Evolutionary conservation across 768 basidiomycete species (phyloP).

Genomic region (Suillus weaverae): DNA sequence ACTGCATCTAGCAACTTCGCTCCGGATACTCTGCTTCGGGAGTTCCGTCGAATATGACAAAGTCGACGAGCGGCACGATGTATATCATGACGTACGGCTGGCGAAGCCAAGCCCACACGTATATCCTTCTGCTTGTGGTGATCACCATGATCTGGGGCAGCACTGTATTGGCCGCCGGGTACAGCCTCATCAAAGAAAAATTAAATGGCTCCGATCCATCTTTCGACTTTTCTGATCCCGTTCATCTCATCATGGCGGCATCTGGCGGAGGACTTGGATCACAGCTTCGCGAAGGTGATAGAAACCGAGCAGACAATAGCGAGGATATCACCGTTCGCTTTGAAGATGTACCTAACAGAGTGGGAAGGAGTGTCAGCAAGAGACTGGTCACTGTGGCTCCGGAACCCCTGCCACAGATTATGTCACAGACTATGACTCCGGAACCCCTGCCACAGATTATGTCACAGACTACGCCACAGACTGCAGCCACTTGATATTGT

Average conservation of each 20-base stretch:
- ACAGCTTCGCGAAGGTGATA: background rate
- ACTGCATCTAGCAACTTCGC: conserved; percentile 5
- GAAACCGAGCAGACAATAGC: background rate
- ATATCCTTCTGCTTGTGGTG: conserved; percentile 3
- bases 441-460: background rate
- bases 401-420: background rate
- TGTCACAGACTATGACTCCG: background rate
- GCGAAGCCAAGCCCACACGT: background rate
- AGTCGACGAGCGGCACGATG: conserved; percentile 2
- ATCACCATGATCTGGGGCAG: background rate
- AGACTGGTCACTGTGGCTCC: background rate
- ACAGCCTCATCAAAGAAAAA: conserved; percentile 4
- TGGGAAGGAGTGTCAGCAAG: background rate
- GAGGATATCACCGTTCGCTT: background rate
- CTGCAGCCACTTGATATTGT: background rate
- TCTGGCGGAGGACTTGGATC: conserved; percentile 1
- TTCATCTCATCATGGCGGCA: conserved; percentile 4
- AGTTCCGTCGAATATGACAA: conserved; percentile 5
- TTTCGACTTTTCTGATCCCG: conserved; percentile 8
- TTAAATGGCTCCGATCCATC: background rate
- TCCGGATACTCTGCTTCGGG: conserved; percentile 8
- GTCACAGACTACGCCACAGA: background rate
- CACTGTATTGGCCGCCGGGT: conserved; percentile 1
- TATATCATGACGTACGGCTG: conserved; percentile 10
- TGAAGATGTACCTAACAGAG: background rate